Evolutionary conservation across 148 eudicot genomes (phyloP), one percentile per base, ranked within the genome.

Genomic region (Euryodendron excelsum): DNA sequence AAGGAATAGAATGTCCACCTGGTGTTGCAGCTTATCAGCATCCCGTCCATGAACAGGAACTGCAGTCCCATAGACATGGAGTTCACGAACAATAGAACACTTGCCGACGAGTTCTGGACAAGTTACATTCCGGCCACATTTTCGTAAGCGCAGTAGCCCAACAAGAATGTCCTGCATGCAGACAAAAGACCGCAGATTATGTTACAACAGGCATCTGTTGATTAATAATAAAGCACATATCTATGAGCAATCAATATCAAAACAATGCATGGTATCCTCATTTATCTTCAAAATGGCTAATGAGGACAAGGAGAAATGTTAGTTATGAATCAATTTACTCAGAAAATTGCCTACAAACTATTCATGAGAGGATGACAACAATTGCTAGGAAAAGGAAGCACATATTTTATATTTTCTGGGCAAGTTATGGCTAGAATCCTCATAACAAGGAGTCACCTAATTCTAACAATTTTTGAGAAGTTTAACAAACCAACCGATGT

Each of bases 1-100:
- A 76, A 28, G 55, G 34, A 69, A 36, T 4, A 31, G 30, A n/a
- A n/a, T 75, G 73, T n/a, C n/a, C n/a, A 92, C 96, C 96, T 96
- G 99, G 82, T 96, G 99, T 84, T 96, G 99, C 86, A 90, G 82
- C 84, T 96, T 96, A 69, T 96, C 97, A 60, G 92, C 88, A 74
- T 96, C 95, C 15, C 99, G 89, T 1, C 99, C 99, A 80, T 96
- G 99, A 67, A 96, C 98, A 13, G 99, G 99, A 71, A 96, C 99
- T 60, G 99, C 99, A 48, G 99, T 96, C 47, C 99, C 99, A 67
- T 96, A 96, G 45, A 96, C 98, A 78, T 96, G 99, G 59, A 96
- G 94, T 81, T 96, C 99, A 39, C 99, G 98, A 69, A 96, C 91
- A 53, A 96, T 96, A 15, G 99, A 96, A 78, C 99, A 96, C 85